Evolutionary conservation across 192 early-diverging fungal genomes (phyloP).

Genomic region (Podochytrium sp.): DNA sequence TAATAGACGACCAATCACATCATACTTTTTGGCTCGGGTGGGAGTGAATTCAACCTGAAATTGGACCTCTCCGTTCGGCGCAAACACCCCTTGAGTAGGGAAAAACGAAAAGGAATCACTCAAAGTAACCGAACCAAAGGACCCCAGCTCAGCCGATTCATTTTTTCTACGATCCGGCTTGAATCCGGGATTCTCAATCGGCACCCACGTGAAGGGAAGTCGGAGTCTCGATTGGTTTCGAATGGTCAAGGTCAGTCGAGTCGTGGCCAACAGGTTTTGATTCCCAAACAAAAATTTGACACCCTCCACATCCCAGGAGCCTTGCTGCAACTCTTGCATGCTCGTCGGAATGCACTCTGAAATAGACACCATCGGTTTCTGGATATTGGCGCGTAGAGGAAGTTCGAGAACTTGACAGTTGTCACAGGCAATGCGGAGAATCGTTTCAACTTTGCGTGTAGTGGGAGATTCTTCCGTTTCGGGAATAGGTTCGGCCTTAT

Average conservation of each 20-base stretch:
- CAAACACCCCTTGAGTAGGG: constrained; percentile 38
- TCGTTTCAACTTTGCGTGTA: constrained; percentile 25
- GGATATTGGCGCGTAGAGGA: constrained; percentile 40
- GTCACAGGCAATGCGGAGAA: constrained; percentile 51
- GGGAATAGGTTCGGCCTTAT: neutral
- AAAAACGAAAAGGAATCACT: constrained; percentile 34
- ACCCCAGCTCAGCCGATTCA: constrained; percentile 4
- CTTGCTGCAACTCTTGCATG: constrained; percentile 6
- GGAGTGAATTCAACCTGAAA: constrained; percentile 50
- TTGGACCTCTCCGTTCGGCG: constrained; percentile 32
- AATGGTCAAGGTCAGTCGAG: constrained; percentile 35
- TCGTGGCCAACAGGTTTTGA: constrained; percentile 44
- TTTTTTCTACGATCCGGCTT: neutral
- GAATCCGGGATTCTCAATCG: constrained; percentile 34
- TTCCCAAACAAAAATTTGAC: constrained; percentile 30
- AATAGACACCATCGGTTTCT: constrained; percentile 38
- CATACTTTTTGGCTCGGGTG: constrained; percentile 32
- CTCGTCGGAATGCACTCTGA: neutral
- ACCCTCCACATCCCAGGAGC: constrained; percentile 6
- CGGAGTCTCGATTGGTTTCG: constrained; percentile 39
- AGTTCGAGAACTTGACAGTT: constrained; percentile 48
- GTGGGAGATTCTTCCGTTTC: neutral
- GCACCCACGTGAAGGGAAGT: constrained; percentile 45
- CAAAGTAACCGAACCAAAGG: neutral
- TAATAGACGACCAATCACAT: constrained; percentile 39